Base-by-base conservation (phyloP, 176 grass and related monocot species). In the Typha latifolia region DNA sequence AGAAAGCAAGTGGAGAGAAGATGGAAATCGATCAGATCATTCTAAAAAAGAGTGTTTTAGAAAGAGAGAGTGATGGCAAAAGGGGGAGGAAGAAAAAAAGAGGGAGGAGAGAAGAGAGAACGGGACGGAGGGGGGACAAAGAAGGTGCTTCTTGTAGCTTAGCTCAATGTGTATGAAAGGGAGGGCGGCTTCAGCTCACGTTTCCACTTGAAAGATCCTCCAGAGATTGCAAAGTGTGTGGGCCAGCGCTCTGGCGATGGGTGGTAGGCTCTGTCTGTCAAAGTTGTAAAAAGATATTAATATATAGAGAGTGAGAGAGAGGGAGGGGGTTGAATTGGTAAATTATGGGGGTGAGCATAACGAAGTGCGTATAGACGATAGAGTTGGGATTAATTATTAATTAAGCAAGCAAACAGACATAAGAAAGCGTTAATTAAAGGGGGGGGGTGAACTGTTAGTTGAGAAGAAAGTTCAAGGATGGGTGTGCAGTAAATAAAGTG, bases 201-300 rank as follows among this genome's bases (percentile, higher is more conserved):
- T 81, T 81, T 69, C 71, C 79, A 81, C 72, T 70, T 67, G 75
- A 66, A 69, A 72, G 77, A 80, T 80, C 77, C 63, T 51, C 62
- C 29, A 80, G 77, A 73, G 69, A 79, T 79, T 66, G 68, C 76
- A 65, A 72, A 43, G 22, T 59, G 43, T 47, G 62, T 43, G 50
- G 77, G 62, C 9, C 32, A 19, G 14, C 12, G 9, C 12, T 53
- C 43, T n/a, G 62, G 62, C 16, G 21, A 49, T 24, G 57, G 49
- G 69, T 53, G 69, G 69, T 79, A 43, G 37, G 8, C 37, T 43
- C 37, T 9, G 37, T 43, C 37, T 29, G 27, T 29, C 27, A 29
- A 43, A 8, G 1, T 6, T 43, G 37, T 43, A 43, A 43, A 43
- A 3, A 29, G 27, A 29, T 29, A 29, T 29, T 2, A 43, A 66